Percentiles rank a stretch among this genome's conserved stretches.
Conservation (phyloP, 768 basidiomycete genomes). For the Suillus occidentalis region DNA sequence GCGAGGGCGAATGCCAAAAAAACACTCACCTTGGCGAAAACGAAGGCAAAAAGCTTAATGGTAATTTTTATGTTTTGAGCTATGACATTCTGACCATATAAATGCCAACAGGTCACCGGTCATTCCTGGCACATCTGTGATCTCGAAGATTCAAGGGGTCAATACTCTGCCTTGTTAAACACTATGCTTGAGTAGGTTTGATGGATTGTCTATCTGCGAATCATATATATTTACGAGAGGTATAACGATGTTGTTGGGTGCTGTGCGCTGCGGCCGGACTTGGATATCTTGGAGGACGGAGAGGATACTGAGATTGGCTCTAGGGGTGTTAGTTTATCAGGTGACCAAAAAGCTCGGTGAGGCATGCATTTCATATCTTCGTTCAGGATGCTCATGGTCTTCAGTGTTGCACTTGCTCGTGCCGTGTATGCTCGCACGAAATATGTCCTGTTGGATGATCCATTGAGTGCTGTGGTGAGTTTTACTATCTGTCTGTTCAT, state of each 20-base stretch:
- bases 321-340: too few relatives aligned
- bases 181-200: too few relatives aligned
- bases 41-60: neutral
- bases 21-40: neutral
- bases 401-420: slow-evolving; percentile 76
- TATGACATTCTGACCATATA: neutral
- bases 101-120: neutral
- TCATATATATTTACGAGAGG: slow-evolving; percentile 37
- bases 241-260: slow-evolving; percentile 78
- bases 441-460: slow-evolving; percentile 76
- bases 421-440: too few relatives aligned
- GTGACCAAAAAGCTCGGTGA: too few relatives aligned
- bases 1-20: neutral
- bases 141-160: too few relatives aligned
- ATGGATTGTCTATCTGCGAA: too few relatives aligned
- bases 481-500: neutral
- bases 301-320: slow-evolving; percentile 84
- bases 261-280: slow-evolving; percentile 80
- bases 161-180: too few relatives aligned
- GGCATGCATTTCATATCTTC: too few relatives aligned
- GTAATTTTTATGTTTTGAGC: neutral
- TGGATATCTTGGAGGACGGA: slow-evolving; percentile 84
- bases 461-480: slow-evolving; percentile 77
- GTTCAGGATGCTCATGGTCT: slow-evolving; percentile 6
- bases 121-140: slow-evolving; percentile 7